These are phyloP conservation scores for Lachnellula hyalina DNA, from an alignment of 2,329 filamentous ascomycete species.

Conservation along the genomic window DNA sequence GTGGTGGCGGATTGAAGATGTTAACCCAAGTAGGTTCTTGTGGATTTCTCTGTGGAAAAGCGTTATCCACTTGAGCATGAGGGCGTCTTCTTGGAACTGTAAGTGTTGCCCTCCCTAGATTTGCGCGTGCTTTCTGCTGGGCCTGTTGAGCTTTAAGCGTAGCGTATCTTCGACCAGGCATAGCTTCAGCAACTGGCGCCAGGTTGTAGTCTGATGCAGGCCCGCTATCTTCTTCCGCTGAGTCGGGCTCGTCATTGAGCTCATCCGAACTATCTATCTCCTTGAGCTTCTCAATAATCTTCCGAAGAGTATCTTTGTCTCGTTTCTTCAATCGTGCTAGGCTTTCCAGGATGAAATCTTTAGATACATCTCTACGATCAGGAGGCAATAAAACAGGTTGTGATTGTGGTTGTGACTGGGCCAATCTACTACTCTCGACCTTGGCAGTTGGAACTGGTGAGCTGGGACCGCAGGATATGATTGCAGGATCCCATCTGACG, in stretches of 20 bases:
- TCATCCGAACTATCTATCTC: slow-evolving; percentile 13
- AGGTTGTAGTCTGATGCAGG: neutral
- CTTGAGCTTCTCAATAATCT: slow-evolving; percentile 19
- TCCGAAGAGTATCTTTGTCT: slow-evolving; percentile 14
- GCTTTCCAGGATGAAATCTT: slow-evolving; percentile 13
- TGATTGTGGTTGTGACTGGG: too few species aligned
- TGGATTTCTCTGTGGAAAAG: neutral
- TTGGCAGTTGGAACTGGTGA: neutral
- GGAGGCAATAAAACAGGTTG: neutral
- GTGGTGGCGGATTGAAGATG: slow-evolving; percentile 8
- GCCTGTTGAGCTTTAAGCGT: slow-evolving; percentile 5
- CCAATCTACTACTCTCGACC: too few species aligned
- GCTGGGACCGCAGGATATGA: slow-evolving; percentile 4
- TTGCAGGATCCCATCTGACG: slow-evolving; percentile 23
- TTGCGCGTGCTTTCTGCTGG: neutral
- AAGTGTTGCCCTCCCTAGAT: neutral
- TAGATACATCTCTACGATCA: slow-evolving; percentile 5
- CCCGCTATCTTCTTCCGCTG: neutral
- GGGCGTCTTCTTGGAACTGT: neutral
- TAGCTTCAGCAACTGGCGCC: slow-evolving; percentile 20
- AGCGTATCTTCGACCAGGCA: slow-evolving; percentile 8
- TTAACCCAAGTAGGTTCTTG: slow-evolving; percentile 11
- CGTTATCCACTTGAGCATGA: neutral
- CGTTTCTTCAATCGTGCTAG: slow-evolving; percentile 15
- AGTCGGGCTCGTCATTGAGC: neutral